Conservation (phyloP, 768 basidiomycete genomes). For the Podaxis pistillaris region DNA sequence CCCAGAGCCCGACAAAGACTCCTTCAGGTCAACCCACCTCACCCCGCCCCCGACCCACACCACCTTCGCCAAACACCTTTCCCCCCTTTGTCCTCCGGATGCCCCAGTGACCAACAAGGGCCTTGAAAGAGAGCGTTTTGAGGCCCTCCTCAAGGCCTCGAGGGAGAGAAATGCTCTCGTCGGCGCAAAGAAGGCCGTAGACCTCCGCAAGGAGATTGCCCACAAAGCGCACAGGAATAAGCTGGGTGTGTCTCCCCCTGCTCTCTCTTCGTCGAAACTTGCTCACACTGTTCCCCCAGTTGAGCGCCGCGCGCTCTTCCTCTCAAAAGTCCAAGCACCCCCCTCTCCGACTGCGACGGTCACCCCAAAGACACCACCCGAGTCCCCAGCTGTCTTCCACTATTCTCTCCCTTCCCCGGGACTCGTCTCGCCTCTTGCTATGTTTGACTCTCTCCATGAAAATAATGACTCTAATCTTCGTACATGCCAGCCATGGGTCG, state of each 20-base stretch:
- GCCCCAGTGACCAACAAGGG: constrained; percentile 42
- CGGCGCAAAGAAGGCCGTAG: constrained; percentile 41
- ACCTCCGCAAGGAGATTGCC: constrained; percentile 75
- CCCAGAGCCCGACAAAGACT: constrained; percentile 39
- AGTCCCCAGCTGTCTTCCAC: constrained; percentile 68
- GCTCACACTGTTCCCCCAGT: constrained; percentile 34
- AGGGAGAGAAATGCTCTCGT: constrained; percentile 50
- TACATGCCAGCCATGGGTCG: constrained; percentile 52
- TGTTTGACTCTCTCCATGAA: constrained; percentile 52
- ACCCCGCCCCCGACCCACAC: constrained; percentile 53
- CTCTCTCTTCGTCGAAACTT: neutral
- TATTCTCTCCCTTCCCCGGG: constrained; percentile 69
- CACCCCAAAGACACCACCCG: constrained; percentile 64
- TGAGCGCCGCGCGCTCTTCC: constrained; percentile 72
- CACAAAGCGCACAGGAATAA: constrained; percentile 71
- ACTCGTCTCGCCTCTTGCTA: constrained; percentile 57
- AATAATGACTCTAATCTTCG: constrained; percentile 24
- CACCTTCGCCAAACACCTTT: constrained; percentile 41
- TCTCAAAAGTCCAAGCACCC: constrained; percentile 70
- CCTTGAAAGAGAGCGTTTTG: constrained; percentile 61
- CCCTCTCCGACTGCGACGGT: constrained; percentile 57
- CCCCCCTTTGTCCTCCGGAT: constrained; percentile 48
- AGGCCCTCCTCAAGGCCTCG: constrained; percentile 59
- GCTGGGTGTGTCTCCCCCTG: constrained; percentile 51
- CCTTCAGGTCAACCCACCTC: constrained; percentile 56